Evolutionary conservation across 805 yeast species (phyloP), one percentile per base, ranked within the genome.

Genomic region (Candida cerambycidarum): DNA sequence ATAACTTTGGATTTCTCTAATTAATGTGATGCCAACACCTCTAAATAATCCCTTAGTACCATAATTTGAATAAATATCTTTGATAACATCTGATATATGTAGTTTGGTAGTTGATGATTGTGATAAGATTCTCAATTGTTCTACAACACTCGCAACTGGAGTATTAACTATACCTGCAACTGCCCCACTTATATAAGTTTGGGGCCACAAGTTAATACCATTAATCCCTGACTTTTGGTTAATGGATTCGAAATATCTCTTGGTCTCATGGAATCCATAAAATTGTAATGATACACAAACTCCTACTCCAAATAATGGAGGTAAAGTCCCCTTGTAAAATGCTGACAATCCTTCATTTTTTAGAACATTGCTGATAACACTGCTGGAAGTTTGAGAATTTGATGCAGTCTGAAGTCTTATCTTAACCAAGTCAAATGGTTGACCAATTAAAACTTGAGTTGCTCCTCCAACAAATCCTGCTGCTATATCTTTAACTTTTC

Each of bases 191-290:
- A 76, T 42, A 54, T 80, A 82, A 16, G 79, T 75, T 45, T 82
- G 83, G 2, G 78, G 75, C 74, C 75, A 69, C 32, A 75, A 63
- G 37, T 73, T 73, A 42, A 81, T 59, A 21, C 62, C 63, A 16
- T 45, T 45, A 19, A 50, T 50, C 4, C 54, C 50, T 27, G 61
- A 53, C 5, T 62, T 58, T 4, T 17, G 33, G 39, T 47, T 54
- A 7, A 33, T 43, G 5, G 60, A 59, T 42, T 75, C 54, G 16
- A 82, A 49, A 56, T 78, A 85, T 44, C 92, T 65, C 54, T 78
- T 79, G 27, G 85, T 72, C 55, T 82, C 88, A 54, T 80, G 85
- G 54, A 81, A 84, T 1, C 88, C 86, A 53, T 81, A 82, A 57
- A 82, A 82, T 54, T 82, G 88, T 24, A 81, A 62, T 2, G 85